Evolutionary conservation across 805 yeast genomes (phyloP).

Genomic region (Saccharomycopsis capsularis): DNA sequence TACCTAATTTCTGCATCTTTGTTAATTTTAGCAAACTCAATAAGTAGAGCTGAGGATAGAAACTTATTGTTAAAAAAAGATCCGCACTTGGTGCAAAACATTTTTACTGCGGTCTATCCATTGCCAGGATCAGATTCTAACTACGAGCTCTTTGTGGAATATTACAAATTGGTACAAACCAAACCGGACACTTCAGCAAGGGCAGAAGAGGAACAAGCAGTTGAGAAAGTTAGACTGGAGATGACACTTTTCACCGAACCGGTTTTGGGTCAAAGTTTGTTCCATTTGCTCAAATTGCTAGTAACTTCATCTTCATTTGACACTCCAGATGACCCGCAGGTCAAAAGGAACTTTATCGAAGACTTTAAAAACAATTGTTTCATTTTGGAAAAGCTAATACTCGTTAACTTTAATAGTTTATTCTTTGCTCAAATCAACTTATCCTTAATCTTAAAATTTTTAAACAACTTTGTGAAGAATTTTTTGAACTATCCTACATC

Average conservation of each 20-base stretch:
- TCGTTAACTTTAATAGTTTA: constrained; percentile 16
- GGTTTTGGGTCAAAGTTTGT: constrained; percentile 18
- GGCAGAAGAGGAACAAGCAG: neutral
- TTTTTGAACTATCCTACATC: constrained; percentile 1
- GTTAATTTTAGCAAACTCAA: constrained; percentile 16
- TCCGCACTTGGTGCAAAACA: constrained; percentile 7
- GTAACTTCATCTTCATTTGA: neutral
- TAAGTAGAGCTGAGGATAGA: constrained; percentile 7
- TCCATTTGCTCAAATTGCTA: constrained; percentile 17
- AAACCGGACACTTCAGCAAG: neutral
- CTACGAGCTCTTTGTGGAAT: neutral
- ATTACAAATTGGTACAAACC: neutral
- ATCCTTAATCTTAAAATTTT: constrained; percentile 11
- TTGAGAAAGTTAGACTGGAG: neutral
- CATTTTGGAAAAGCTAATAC: constrained; percentile 6
- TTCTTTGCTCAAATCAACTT: constrained; percentile 17
- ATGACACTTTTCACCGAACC: constrained; percentile 20
- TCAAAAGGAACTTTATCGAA: neutral
- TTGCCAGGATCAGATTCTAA: no score
- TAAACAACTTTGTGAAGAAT: constrained; percentile 14
- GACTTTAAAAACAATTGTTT: constrained; percentile 7
- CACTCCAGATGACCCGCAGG: neutral
- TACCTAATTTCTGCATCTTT: constrained; percentile 12
- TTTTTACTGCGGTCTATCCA: constrained; percentile 1
- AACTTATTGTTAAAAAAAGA: constrained; percentile 5